A percentile compares a stretch with the other conserved stretches of the same genome.
Conservation (phyloP, 257 asterid species). For the Plantago elongata region DNA sequence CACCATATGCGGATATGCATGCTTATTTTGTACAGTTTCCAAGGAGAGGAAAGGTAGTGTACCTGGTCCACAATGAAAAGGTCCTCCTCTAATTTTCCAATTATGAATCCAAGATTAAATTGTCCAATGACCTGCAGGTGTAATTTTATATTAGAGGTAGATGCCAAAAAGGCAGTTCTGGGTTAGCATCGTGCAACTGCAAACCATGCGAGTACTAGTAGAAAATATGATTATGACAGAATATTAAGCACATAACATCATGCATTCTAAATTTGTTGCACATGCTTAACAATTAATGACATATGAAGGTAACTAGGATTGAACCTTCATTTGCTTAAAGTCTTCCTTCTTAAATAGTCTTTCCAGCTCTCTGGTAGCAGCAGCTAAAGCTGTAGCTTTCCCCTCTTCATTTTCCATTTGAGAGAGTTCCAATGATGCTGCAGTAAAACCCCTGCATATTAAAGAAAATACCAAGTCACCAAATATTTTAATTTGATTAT, state of each 20-base stretch:
- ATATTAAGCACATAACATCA: neutral
- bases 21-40: constrained; percentile 1
- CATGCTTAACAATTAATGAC: constrained; percentile 15
- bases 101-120: constrained; percentile 93
- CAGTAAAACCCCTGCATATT: constrained; percentile 53
- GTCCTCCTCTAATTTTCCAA: constrained; percentile 80
- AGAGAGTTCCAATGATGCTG: constrained; percentile 79
- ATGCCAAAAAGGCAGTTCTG: constrained; percentile 4
- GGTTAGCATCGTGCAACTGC: constrained; percentile 9
- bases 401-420: constrained; percentile 61
- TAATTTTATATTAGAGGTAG: constrained; percentile 16
- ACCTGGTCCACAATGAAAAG: constrained; percentile 99
- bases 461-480: constrained; percentile 5
- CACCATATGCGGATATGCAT: constrained; percentile 4
- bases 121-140: constrained; percentile 83
- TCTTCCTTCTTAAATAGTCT: constrained; percentile 85
- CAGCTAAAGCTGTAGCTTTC: constrained; percentile 73
- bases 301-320: constrained; percentile 18
- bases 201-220: constrained; percentile 5
- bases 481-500: neutral
- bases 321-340: constrained; percentile 80
- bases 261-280: constrained; percentile 11
- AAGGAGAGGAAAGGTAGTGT: constrained; percentile 24
- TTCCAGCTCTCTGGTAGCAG: constrained; percentile 89
- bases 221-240: constrained; percentile 4